phyloP scores from a whole-genome alignment of 1,139 yeast genomes.

The Ogataea hybrid region DNA sequence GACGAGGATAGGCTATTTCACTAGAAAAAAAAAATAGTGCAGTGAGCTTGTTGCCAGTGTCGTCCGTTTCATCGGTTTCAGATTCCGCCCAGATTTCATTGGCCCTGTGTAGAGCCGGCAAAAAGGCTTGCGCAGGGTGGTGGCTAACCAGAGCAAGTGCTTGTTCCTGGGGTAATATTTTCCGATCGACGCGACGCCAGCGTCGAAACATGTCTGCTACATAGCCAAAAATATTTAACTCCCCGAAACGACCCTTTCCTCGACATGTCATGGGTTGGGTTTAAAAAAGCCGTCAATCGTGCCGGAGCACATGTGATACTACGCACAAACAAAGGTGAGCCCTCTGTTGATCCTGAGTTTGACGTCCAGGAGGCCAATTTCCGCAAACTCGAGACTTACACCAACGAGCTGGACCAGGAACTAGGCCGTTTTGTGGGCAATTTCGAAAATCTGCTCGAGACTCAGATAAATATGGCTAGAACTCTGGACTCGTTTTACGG shows the following conservation, averaged over 20 bases:
- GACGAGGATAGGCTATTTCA: conserved; percentile 4
- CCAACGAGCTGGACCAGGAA: conserved; percentile 41
- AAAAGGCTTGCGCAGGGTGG: not conserved
- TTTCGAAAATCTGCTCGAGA: conserved; percentile 38
- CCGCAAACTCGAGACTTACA: conserved; percentile 45
- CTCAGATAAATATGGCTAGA: conserved; percentile 47
- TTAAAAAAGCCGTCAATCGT: conserved; percentile 56
- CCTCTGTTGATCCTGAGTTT: conserved; percentile 47
- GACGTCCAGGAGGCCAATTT: conserved; percentile 50
- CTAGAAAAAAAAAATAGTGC: not conserved
- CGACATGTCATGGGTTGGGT: conserved; percentile 56
- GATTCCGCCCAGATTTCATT: not conserved
- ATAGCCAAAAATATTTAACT: not conserved
- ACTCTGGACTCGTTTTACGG: conserved; percentile 52
- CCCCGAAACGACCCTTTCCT: not conserved
- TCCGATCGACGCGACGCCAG: conserved; percentile 1
- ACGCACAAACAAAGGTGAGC: conserved; percentile 49
- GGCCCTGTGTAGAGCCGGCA: not conserved
- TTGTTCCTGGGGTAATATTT: not conserved
- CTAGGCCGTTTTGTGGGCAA: conserved; percentile 42
- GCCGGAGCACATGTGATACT: conserved; percentile 58
- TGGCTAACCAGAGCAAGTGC: no score
- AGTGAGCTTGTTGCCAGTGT: not conserved
- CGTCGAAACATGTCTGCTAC: conserved; percentile 7
- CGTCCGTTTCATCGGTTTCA: not conserved